These are phyloP conservation scores for Ampelomyces quisqualis DNA, from an alignment of 2,329 filamentous ascomycete species.

Conservation along the genomic window DNA sequence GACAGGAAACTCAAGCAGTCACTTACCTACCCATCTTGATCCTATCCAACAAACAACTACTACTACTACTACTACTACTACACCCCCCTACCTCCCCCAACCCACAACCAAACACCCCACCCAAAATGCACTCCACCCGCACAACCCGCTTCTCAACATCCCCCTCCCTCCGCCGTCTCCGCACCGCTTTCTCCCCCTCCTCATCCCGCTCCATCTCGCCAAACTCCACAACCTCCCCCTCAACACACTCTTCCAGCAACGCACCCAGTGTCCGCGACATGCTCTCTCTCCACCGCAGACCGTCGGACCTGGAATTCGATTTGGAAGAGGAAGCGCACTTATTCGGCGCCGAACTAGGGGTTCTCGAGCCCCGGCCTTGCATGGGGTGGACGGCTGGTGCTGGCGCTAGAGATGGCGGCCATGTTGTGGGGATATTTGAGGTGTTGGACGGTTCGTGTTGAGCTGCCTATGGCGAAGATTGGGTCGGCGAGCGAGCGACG, in stretches of 20 bases:
- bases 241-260: constrained; percentile 33
- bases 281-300: constrained; percentile 38
- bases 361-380: constrained; percentile 42
- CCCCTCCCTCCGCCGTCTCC: constrained; percentile 38
- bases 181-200: constrained; percentile 40
- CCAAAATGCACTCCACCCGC: constrained; percentile 37
- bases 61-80: constrained; percentile 6
- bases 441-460: constrained; percentile 39
- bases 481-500: no score
- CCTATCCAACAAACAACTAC: not conserved
- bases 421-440: constrained; percentile 44
- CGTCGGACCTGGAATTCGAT: constrained; percentile 38
- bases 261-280: constrained; percentile 34
- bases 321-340: constrained; percentile 38
- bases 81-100: constrained; percentile 4
- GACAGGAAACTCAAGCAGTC: no score
- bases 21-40: no score
- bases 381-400: constrained; percentile 4
- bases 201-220: constrained; percentile 31
- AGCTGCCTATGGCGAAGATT: not conserved
- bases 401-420: constrained; percentile 23
- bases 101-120: constrained; percentile 6
- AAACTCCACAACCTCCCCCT: constrained; percentile 29
- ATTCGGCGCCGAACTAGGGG: constrained; percentile 32
- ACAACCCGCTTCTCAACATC: constrained; percentile 44